These are phyloP conservation scores for Amanita molliuscula DNA, from an alignment of 768 basidiomycete genomes.

Conservation along the genomic window DNA sequence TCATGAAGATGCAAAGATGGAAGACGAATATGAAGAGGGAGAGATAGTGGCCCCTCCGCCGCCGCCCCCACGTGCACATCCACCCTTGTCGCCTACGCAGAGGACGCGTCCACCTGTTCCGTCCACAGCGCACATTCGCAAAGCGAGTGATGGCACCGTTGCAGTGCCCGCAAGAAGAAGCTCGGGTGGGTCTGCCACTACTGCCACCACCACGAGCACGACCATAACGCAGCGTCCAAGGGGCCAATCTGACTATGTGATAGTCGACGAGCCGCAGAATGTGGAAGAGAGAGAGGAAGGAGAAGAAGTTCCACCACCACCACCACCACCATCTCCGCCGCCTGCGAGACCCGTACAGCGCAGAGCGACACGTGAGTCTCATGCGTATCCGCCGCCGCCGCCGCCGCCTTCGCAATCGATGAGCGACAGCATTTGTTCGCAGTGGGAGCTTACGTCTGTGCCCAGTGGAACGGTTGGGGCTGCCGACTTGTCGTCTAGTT, in stretches of 20 bases:
- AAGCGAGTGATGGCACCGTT: background rate
- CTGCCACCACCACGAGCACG: background rate
- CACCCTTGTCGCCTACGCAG: slow-evolving; percentile 15
- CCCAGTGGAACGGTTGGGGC: slow-evolving; percentile 39
- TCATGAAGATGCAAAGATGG: slow-evolving; percentile 37
- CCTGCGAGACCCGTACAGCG: slow-evolving; percentile 28
- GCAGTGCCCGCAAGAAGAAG: slow-evolving; percentile 7
- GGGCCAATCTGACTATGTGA: slow-evolving; percentile 44
- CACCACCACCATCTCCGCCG: no score
- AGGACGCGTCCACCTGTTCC: slow-evolving; percentile 1
- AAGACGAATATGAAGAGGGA: slow-evolving; percentile 31
- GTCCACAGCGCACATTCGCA: background rate
- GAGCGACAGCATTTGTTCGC: slow-evolving; percentile 31
- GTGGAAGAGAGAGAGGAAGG: slow-evolving; percentile 17
- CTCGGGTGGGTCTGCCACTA: slow-evolving; percentile 6
- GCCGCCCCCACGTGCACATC: slow-evolving; percentile 39
- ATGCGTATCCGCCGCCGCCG: slow-evolving; percentile 18
- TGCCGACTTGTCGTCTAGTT: slow-evolving; percentile 43
- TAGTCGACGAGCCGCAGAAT: slow-evolving; percentile 45
- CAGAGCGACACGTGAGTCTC: slow-evolving; percentile 25
- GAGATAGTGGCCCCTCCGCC: slow-evolving; percentile 24
- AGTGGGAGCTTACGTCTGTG: slow-evolving; percentile 61
- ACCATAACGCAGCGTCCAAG: slow-evolving; percentile 6
- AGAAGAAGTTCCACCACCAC: slow-evolving; percentile 25
- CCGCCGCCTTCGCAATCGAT: slow-evolving; percentile 17